A percentile compares a stretch with the other conserved stretches of the same genome.
Evolutionary conservation across 2,329 filamentous ascomycete species (phyloP).

Genomic region (Aspergillus versicolor): DNA sequence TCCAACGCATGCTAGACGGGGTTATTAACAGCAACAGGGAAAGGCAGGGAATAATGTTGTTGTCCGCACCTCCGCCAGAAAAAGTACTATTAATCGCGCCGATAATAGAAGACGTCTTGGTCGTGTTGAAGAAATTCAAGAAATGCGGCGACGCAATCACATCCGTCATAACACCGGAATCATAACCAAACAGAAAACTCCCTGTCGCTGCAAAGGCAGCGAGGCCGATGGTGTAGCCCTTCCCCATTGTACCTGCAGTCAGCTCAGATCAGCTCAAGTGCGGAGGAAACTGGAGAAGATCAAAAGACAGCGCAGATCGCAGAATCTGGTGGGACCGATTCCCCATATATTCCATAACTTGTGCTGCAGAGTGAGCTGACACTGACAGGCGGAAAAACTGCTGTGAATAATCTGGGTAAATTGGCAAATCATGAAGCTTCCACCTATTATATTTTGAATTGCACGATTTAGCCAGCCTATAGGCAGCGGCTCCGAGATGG

Average conservation of each 20-base stretch:
- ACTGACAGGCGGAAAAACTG: too few species aligned
- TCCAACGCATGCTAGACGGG: slow-evolving; percentile 38
- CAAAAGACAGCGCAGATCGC: too few species aligned
- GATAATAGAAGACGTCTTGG: slow-evolving; percentile 51
- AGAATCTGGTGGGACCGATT: too few species aligned
- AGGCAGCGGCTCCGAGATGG: too few species aligned
- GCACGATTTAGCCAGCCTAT: too few species aligned
- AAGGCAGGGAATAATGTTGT: not conserved
- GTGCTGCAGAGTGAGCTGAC: too few species aligned
- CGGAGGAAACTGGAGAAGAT: too few species aligned
- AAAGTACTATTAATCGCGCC: slow-evolving; percentile 66
- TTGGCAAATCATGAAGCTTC: too few species aligned
- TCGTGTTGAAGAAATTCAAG: slow-evolving; percentile 57
- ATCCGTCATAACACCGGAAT: slow-evolving; percentile 37
- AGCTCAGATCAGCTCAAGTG: too few species aligned
- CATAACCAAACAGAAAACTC: slow-evolving; percentile 46
- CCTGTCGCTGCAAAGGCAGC: slow-evolving; percentile 46
- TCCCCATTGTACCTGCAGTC: slow-evolving; percentile 33
- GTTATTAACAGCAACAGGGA: slow-evolving; percentile 27
- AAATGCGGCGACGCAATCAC: slow-evolving; percentile 59
- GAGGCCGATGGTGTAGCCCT: slow-evolving; percentile 39
- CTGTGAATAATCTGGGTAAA: too few species aligned
- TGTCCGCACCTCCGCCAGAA: slow-evolving; percentile 50
- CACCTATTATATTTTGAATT: too few species aligned
- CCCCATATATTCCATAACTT: too few species aligned